Evolutionary conservation across 495 filamentous ascomycete species (phyloP), one percentile per base, ranked within the genome.

Genomic region (Penicillium roqueforti): DNA sequence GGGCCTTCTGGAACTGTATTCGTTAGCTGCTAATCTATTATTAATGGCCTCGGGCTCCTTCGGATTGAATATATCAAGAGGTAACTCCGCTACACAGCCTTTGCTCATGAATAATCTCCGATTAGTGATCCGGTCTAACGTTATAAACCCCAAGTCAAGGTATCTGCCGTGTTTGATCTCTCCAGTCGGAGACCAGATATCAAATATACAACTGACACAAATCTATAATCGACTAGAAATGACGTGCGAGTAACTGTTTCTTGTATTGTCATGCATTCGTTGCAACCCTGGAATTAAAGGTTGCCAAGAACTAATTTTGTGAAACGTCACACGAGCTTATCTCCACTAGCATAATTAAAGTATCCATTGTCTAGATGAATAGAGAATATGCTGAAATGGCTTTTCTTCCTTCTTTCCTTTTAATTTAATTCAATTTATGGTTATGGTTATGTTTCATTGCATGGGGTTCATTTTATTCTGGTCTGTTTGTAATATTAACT

Each of bases 321-420:
- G 71, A 68, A 72, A 74, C 68, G 69, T 72, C 67, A 60, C 69
- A 71, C 68, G 68, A 71, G 68, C 68, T 74, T 72, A 74, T 74
- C 71, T 71, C 71, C 71, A 74, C 68, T 65, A 68, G 63, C 66
- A 72, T 66, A 68, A 69, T 72, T 62, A 61, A 59, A 45, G 56
- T 63, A 53, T 63, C 56, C 58, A 66, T 57, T 53, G 46, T 53
- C 20, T 40, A 19, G 50, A 55, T 45, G 41, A 53, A 53, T 51
- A 20, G 45, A 47, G 52, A 63, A 63, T 53, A 57, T 56, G 46
- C 44, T 58, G 20, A 40, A 40, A 8, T 7, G 5, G 20, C 23
- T 48, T 26, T 10, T 4, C 13, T n/a, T 38, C 29, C 10, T 38
- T 28, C 13, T 38, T 31, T 28, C 32, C 14, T 28, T 38, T 26